Conservation (phyloP, 768 basidiomycete species). For the Pisolithus albus region DNA sequence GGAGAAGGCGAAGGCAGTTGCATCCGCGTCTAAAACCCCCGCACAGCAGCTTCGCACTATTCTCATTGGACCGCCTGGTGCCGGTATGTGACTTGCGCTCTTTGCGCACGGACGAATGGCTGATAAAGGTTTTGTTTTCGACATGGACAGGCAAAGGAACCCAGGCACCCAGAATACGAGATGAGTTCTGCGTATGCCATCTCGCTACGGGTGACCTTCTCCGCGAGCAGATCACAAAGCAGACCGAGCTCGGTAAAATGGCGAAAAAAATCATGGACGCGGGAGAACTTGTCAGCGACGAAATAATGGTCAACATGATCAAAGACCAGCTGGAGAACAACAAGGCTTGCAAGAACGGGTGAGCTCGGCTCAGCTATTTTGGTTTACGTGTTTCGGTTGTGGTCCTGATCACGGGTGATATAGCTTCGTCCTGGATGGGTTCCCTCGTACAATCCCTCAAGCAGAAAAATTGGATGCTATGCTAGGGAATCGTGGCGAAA, state of each 20-base stretch:
- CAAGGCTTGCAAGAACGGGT: conserved; percentile 93
- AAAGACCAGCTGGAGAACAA: conserved; percentile 92
- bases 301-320: conserved; percentile 98
- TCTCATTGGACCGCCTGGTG: conserved; percentile 93
- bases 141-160: conserved; percentile 83
- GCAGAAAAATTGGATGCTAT: conserved; percentile 94
- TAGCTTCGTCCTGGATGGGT: conserved; percentile 98
- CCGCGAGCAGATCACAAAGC: conserved; percentile 82
- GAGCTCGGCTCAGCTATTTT: conserved; percentile 29
- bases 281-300: conserved; percentile 91
- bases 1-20: conserved; percentile 48
- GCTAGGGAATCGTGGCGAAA: conserved; percentile 77
- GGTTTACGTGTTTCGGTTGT: background rate
- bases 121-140: background rate
- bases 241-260: conserved; percentile 81
- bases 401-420: background rate
- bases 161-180: conserved; percentile 89
- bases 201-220: conserved; percentile 99
- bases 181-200: conserved; percentile 95
- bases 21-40: conserved; percentile 46
- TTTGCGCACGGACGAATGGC: background rate
- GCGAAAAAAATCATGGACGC: conserved; percentile 98
- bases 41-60: conserved; percentile 83
- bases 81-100: conserved; percentile 52
- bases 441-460: conserved; percentile 95